Evolutionary conservation across 495 filamentous ascomycete genomes (phyloP), one percentile per base, ranked within the genome.

Genomic region (Lentithecium fluviatile): DNA sequence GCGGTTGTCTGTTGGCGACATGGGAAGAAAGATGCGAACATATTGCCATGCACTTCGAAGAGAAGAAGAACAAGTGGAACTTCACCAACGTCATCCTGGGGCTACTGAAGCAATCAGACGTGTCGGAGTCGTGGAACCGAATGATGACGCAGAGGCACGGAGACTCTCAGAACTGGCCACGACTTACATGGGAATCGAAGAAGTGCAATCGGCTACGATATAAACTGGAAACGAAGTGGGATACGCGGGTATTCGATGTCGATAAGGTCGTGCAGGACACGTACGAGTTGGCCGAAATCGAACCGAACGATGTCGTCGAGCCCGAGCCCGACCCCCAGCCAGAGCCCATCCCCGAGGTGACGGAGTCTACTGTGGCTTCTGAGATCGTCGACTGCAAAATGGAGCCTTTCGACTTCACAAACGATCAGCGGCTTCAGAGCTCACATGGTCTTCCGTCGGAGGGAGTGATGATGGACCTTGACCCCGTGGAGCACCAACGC

Each of bases 1-100:
- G 68, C 53, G 60, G 23, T 12, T 20, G 20, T 19, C 52, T 68
- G 5, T 51, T 68, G 25, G 36, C 43, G 0, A 60, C 60, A 2
- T 70, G 68, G 68, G 68, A 70, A 45, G 65, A 70, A 40, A 49
- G 68, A 23, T 70, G 68, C 45, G 55, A 68, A 19, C 68, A 70
- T 47, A 61, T 70, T 43, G 68, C 68, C 26, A 29, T 53, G 20
- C 68, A 70, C 38, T 70, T 65, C 26, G 68, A 70, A 43, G 58
- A 70, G 20, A 63, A 66, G 20, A 45, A 54, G 38, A 48, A 47
- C 10, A 70, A 70, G 36, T 70, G 68, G 68, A 62, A 68, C 32
- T 66, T 69, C 52, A 65, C 65, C 23, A 70, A 66, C 32, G 68
- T 70, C 24, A 66, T 70, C 20, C 20, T 62, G 4, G 68, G 52